Evolutionary conservation across 2,329 filamentous ascomycete species (phyloP), one percentile per base, ranked within the genome.

Genomic region (Verticillium tricorpus): DNA sequence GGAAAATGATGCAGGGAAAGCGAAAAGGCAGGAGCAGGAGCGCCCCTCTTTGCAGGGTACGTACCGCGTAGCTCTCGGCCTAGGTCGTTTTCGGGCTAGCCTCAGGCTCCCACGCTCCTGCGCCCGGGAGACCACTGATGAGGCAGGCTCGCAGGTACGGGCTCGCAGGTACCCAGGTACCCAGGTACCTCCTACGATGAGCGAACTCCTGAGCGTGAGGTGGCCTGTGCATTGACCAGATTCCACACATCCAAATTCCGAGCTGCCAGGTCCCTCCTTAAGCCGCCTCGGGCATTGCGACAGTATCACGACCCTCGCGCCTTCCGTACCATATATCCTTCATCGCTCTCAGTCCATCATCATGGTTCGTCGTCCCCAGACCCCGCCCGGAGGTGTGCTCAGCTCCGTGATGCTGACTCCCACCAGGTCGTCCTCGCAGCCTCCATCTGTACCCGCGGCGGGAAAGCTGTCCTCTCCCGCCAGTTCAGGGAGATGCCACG

Each of bases 401-500:
- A 35, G 14, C 25, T 45, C 37, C 28, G 37, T 7, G 9, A 64
- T 62, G 60, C 62, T 65, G 56, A 65, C 56, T 52, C n/a, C 39
- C 8, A 12, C 40, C 52, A 97, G 95, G 95, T 99, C 77, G 92
- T 99, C 77, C 92, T 99, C 77, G 95, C 94, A 78, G 95, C 95
- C 73, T 98, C 95, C 73, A 97, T 99, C 83, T 98, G 94, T 81
- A 99, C 96, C 76, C 89, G 95, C 70, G 95, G 95, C 76, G 95
- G 95, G 76, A 99, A 99, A 84, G 92, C 94, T 78, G 93, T 99
- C 73, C 89, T 99, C 77, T 98, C 95, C 67, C 90, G 96, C 73
- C 93, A 97, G 80, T 99, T 99, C 78, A 89, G 94, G 70, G 94
- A 98, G 81, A 98, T 99, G 86, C 91, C 94, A 77, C 88, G 95